These are phyloP conservation scores for Odontarrhena argentea DNA, from an alignment of 345 rosid genomes.

Conservation along the genomic window DNA sequence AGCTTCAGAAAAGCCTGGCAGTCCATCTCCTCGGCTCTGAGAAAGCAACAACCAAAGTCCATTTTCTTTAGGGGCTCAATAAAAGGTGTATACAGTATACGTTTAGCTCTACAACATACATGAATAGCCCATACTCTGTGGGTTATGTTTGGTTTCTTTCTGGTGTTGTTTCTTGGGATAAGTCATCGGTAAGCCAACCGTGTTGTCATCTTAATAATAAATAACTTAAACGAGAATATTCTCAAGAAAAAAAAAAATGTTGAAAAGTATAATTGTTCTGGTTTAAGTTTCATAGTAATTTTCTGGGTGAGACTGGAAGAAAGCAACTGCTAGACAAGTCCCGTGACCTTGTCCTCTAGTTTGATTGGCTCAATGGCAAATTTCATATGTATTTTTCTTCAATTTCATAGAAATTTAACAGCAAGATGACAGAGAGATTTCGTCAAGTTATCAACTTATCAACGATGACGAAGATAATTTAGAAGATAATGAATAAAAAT, in stretches of 20 bases:
- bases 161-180: conserved; percentile 2
- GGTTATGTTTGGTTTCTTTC: conserved; percentile 1
- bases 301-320: background rate
- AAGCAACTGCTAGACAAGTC: background rate
- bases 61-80: background rate
- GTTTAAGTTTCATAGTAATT: background rate
- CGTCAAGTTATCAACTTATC: conserved; percentile 23
- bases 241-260: too few relatives aligned
- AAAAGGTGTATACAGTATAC: background rate
- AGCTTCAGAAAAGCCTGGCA: conserved; percentile 16
- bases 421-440: conserved; percentile 9
- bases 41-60: conserved; percentile 12
- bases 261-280: background rate
- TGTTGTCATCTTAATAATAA: conserved; percentile 13
- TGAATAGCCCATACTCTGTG: conserved; percentile 12
- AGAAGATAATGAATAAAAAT: conserved; percentile 32
- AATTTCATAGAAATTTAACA: background rate
- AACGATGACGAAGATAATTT: conserved; percentile 28
- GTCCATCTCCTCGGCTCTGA: conserved; percentile 57
- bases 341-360: background rate
- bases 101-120: background rate
- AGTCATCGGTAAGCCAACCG: conserved; percentile 7
- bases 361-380: background rate
- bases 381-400: background rate
- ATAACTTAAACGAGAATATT: background rate